These are phyloP conservation scores for Metschnikowia colocasiae DNA, from an alignment of 805 yeast genomes.

Conservation along the genomic window DNA sequence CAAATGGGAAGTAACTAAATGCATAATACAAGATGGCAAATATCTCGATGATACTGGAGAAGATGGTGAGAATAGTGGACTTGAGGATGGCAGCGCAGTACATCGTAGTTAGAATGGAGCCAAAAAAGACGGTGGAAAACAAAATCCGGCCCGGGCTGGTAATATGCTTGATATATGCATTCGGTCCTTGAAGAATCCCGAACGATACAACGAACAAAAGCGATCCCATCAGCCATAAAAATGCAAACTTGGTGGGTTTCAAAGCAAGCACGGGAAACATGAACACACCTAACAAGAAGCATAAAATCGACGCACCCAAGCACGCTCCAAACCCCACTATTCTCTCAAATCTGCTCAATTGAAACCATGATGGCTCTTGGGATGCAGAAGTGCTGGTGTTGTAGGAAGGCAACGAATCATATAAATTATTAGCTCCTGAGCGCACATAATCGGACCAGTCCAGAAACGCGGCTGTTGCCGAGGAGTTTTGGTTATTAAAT, in stretches of 20 bases:
- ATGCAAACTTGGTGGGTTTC: constrained; percentile 87
- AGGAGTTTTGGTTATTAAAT: constrained; percentile 4
- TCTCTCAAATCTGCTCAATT: constrained; percentile 73
- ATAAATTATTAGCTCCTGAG: constrained; percentile 51
- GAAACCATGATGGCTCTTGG: constrained; percentile 76
- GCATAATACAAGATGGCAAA: constrained; percentile 88
- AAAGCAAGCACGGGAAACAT: constrained; percentile 86
- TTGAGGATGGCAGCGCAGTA: constrained; percentile 67
- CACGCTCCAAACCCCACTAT: constrained; percentile 74
- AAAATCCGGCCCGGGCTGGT: constrained; percentile 72
- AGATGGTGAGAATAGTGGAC: constrained; percentile 69
- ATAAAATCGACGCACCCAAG: constrained; percentile 68
- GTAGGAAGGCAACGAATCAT: constrained; percentile 61
- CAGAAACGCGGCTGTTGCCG: constrained; percentile 26
- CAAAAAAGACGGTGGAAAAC: constrained; percentile 75
- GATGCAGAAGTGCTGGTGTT: constrained; percentile 43
- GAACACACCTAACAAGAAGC: constrained; percentile 78
- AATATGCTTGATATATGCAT: constrained; percentile 71
- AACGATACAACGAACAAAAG: constrained; percentile 81
- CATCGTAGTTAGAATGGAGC: constrained; percentile 74
- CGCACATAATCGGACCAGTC: constrained; percentile 45
- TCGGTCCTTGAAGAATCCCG: constrained; percentile 90
- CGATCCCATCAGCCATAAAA: constrained; percentile 89
- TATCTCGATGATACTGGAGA: constrained; percentile 72
- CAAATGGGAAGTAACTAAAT: constrained; percentile 92